These are phyloP conservation scores for Penicillium pulvis DNA, from an alignment of 495 filamentous ascomycete species.

Conservation along the genomic window DNA sequence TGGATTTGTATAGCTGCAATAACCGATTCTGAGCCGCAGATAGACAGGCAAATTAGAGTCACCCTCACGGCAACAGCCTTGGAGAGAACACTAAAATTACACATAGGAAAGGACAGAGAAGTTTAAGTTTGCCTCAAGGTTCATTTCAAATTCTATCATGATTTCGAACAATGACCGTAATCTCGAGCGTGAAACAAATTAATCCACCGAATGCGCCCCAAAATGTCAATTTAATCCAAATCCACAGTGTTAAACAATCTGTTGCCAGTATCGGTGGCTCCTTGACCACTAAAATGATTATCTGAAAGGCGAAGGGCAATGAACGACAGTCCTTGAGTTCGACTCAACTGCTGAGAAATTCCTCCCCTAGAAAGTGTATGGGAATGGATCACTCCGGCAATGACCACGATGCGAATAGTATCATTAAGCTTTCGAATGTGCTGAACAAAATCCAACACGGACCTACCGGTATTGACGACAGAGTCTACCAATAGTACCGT, in stretches of 20 bases:
- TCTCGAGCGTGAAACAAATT: too few species aligned
- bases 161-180: too few species aligned
- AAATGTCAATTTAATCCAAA: too few species aligned
- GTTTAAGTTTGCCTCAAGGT: too few species aligned
- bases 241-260: neutral
- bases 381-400: conserved; percentile 59
- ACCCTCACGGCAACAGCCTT: too few species aligned
- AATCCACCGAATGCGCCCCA: too few species aligned
- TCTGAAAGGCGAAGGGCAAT: conserved; percentile 57
- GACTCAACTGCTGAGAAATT: conserved; percentile 29
- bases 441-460: conserved; percentile 54
- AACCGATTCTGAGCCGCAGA: too few species aligned
- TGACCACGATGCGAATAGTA: conserved; percentile 53
- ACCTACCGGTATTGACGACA: conserved; percentile 60
- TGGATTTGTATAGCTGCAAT: too few species aligned
- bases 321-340: conserved; percentile 36
- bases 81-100: too few species aligned
- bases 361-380: conserved; percentile 33
- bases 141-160: too few species aligned
- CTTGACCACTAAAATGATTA: conserved; percentile 56
- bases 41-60: too few species aligned
- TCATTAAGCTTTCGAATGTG: conserved; percentile 48
- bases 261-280: conserved; percentile 56
- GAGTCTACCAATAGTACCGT: conserved; percentile 63
- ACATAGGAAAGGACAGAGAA: too few species aligned